phyloP scores from a whole-genome alignment of 1,284 basidiomycete species.

The Cryptococcus wingfieldii region DNA sequence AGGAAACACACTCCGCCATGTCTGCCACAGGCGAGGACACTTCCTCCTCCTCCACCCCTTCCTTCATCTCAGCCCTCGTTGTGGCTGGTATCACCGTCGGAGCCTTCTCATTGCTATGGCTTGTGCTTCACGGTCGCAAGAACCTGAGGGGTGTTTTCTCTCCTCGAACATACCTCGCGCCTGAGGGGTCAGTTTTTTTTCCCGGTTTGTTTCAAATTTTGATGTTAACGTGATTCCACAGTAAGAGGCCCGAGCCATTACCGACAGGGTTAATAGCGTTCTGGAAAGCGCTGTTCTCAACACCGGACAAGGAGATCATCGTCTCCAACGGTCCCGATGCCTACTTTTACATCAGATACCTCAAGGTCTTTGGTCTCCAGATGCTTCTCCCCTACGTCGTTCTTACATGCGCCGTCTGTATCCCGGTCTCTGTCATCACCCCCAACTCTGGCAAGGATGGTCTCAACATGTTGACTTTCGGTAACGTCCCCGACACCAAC shows the following conservation, averaged over 20 bases:
- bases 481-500: slow-evolving; percentile 61
- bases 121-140: slow-evolving; percentile 33
- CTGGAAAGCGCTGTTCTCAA: slow-evolving; percentile 38
- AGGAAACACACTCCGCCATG: slow-evolving; percentile 21
- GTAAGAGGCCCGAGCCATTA: slow-evolving; percentile 31
- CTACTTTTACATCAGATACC: slow-evolving; percentile 83
- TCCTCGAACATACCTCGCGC: slow-evolving; percentile 37
- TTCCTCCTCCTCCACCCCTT: slow-evolving; percentile 27
- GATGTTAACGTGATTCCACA: slow-evolving; percentile 2
- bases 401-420: slow-evolving; percentile 52
- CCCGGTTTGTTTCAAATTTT: not conserved
- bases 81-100: slow-evolving; percentile 39
- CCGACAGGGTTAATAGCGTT: slow-evolving; percentile 28
- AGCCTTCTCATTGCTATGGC: slow-evolving; percentile 32
- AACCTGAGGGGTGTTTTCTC: slow-evolving; percentile 39
- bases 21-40: slow-evolving; percentile 38
- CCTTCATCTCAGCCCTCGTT: slow-evolving; percentile 47
- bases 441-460: slow-evolving; percentile 55
- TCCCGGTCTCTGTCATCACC: slow-evolving; percentile 46
- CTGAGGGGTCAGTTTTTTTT: slow-evolving; percentile 28
- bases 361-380: slow-evolving; percentile 53
- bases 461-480: slow-evolving; percentile 73
- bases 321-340: slow-evolving; percentile 83
- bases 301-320: slow-evolving; percentile 37
- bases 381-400: slow-evolving; percentile 74